phyloP scores from a whole-genome alignment of 2,329 filamentous ascomycete genomes.

The Aspergillaceae sp. region DNA sequence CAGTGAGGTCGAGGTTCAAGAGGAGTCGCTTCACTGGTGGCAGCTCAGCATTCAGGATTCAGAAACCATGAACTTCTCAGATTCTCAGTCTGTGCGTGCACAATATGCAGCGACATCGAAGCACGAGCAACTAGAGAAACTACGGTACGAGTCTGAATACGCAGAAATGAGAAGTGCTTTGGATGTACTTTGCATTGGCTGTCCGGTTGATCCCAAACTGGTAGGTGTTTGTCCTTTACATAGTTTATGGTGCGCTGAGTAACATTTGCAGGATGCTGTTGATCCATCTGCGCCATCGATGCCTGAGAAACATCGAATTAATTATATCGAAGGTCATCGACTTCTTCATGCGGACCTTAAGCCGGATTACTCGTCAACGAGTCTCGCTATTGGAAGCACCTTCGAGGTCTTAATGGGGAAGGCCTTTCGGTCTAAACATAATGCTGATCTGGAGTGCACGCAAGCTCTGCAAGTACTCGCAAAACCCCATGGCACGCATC shows the following conservation, averaged over 20 bases:
- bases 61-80: constrained; percentile 26
- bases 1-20: constrained; percentile 54
- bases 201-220: constrained; percentile 18
- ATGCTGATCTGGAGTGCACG: constrained; percentile 14
- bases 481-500: constrained; percentile 11
- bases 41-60: constrained; percentile 54
- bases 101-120: constrained; percentile 9
- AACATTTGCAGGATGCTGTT: constrained; percentile 39
- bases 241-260: constrained; percentile 2
- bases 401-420: constrained; percentile 21
- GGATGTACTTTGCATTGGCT: constrained; percentile 25
- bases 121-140: constrained; percentile 16
- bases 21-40: constrained; percentile 62
- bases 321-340: constrained; percentile 47
- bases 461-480: constrained; percentile 24
- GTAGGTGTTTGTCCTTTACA: constrained; percentile 14
- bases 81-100: not conserved
- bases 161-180: constrained; percentile 29
- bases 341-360: constrained; percentile 46
- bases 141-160: constrained; percentile 21
- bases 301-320: constrained; percentile 43
- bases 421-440: constrained; percentile 12
- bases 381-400: constrained; percentile 26
- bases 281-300: constrained; percentile 58
- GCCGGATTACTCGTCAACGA: constrained; percentile 37